phyloP scores from a whole-genome alignment of 257 asterid genomes.

The Gentiana dahurica region DNA sequence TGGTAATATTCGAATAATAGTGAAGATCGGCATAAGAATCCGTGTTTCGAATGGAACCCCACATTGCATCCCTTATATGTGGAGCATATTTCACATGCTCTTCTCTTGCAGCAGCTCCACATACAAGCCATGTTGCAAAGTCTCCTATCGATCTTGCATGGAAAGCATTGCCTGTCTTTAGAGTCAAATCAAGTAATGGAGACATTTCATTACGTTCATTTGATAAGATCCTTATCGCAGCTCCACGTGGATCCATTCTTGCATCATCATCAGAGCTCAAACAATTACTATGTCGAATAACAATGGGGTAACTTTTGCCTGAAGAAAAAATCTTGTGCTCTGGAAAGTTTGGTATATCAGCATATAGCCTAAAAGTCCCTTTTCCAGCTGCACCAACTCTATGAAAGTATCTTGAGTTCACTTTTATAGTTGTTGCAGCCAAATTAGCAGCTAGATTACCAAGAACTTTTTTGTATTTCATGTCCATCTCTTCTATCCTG shows the following conservation, averaged over 20 bases:
- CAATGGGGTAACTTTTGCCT: constrained; percentile 27
- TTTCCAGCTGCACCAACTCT: constrained; percentile 48
- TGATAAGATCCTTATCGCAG: constrained; percentile 46
- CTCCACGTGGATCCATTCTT: constrained; percentile 55
- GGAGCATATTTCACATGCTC: constrained; percentile 56
- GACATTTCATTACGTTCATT: constrained; percentile 11
- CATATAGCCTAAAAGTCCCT: constrained; percentile 32
- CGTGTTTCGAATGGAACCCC: constrained; percentile 43
- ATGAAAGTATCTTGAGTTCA: constrained; percentile 46
- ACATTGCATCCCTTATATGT: constrained; percentile 56
- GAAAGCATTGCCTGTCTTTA: constrained; percentile 57
- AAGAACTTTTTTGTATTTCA: constrained; percentile 39
- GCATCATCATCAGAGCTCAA: constrained; percentile 68
- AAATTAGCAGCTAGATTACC: constrained; percentile 55
- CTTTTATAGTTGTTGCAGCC: constrained; percentile 49
- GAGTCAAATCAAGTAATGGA: constrained; percentile 43
- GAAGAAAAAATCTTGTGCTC: constrained; percentile 39
- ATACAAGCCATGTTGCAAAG: constrained; percentile 65
- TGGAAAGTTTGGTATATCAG: constrained; percentile 32
- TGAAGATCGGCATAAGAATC: constrained; percentile 52
- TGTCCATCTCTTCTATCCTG: constrained; percentile 58
- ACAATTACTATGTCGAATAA: constrained; percentile 56
- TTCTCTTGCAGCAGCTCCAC: constrained; percentile 52
- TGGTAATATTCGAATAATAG: constrained; percentile 50
- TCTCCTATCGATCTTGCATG: constrained; percentile 55